phyloP scores from a whole-genome alignment of 441 rosid species.

The Aquilaria agallochum region DNA sequence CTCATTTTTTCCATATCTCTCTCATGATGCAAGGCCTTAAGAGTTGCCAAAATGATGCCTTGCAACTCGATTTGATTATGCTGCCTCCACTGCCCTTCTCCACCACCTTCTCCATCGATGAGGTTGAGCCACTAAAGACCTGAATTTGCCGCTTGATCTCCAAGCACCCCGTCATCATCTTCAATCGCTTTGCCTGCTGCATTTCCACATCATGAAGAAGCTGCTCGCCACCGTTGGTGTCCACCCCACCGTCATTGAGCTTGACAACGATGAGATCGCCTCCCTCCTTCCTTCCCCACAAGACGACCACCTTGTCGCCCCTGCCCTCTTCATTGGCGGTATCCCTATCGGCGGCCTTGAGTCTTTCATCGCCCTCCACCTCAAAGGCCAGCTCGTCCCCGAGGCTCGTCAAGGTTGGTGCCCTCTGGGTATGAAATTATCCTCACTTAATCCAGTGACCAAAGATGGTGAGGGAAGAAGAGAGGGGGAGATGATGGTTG shows the following conservation, averaged over 20 bases:
- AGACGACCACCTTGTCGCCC: too few relatives aligned
- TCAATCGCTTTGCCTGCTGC: constrained; percentile 53
- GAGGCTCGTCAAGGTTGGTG: constrained; percentile 79
- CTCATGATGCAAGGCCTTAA: constrained; percentile 67
- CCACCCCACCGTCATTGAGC: constrained; percentile 83
- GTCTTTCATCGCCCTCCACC: constrained; percentile 80
- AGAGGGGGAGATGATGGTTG: too few relatives aligned
- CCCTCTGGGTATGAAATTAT: constrained; percentile 58
- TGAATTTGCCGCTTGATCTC: constrained; percentile 73
- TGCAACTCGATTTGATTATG: constrained; percentile 45
- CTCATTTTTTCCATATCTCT: constrained; percentile 2
- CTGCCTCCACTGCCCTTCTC: constrained; percentile 17
- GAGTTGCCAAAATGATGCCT: not conserved
- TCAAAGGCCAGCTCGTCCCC: constrained; percentile 84
- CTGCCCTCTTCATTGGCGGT: constrained; percentile 39
- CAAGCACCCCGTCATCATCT: constrained; percentile 57
- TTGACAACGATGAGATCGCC: constrained; percentile 37
- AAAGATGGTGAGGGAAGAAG: too few relatives aligned
- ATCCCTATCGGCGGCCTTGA: constrained; percentile 74
- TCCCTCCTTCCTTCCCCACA: too few relatives aligned
- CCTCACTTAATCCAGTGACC: constrained; percentile 1
- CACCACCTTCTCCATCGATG: not conserved
- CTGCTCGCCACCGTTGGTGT: constrained; percentile 73
- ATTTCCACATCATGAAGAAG: constrained; percentile 88
- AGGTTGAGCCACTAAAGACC: constrained; percentile 56